Evolutionary conservation across 352 stramenopile genomes (phyloP).

Genomic region (Pythium biforme): DNA sequence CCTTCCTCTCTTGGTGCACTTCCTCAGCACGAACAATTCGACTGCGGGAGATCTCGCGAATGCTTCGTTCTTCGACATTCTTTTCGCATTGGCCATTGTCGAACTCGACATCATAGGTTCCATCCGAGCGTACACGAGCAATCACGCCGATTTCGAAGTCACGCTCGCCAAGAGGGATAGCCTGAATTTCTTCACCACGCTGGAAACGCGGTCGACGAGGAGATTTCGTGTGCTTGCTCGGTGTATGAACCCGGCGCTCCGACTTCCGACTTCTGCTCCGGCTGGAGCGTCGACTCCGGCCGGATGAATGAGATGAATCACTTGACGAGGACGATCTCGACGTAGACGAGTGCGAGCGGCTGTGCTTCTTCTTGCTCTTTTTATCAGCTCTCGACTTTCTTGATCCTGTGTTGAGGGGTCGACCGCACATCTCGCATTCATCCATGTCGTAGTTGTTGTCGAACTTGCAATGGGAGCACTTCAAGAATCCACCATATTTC

Average conservation of each 20-base stretch:
- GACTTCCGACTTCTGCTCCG: constrained; percentile 35
- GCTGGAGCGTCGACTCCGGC: constrained; percentile 25
- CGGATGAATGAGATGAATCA: constrained; percentile 32
- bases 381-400: constrained; percentile 35
- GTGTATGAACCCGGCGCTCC: constrained; percentile 28
- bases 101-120: constrained; percentile 71
- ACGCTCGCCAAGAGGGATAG: constrained; percentile 43
- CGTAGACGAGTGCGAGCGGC: constrained; percentile 36
- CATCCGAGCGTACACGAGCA: constrained; percentile 43
- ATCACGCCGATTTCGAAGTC: constrained; percentile 56
- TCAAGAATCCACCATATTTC: constrained; percentile 49
- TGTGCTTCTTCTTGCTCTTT: constrained; percentile 38
- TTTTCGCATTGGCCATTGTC: constrained; percentile 56
- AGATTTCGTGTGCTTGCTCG: constrained; percentile 13
- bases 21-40: constrained; percentile 35
- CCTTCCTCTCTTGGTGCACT: constrained; percentile 13
- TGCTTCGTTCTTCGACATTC: constrained; percentile 46
- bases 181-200: constrained; percentile 62
- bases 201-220: constrained; percentile 34
- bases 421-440: constrained; percentile 66
- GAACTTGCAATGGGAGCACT: constrained; percentile 66
- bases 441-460: constrained; percentile 77
- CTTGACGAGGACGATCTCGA: constrained; percentile 34
- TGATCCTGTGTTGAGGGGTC: constrained; percentile 32
- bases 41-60: constrained; percentile 41